Percentiles rank a stretch among this genome's conserved stretches.
Conservation (phyloP, 345 rosid genomes). For the Corchorus capsularis region DNA sequence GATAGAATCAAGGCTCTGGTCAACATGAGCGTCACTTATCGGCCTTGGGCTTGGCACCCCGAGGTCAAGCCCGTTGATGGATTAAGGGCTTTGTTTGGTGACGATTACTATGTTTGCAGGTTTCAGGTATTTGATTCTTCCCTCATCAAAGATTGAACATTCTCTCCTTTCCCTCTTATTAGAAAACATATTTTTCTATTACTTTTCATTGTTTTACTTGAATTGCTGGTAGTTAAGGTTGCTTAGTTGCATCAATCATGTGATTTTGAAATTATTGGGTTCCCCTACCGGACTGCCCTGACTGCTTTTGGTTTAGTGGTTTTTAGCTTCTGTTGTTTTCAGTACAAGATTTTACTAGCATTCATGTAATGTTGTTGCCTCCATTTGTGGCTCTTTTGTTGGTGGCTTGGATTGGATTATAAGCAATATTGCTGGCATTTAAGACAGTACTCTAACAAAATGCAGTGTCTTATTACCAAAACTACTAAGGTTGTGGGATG, state of each 20-base stretch:
- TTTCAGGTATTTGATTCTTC: slow-evolving; percentile 56
- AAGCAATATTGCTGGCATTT: background rate
- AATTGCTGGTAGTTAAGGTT: no score
- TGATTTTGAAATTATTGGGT: background rate
- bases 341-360: background rate
- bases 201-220: no score
- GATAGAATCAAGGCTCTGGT: slow-evolving; percentile 72
- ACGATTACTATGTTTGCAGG: slow-evolving; percentile 72
- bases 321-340: no score
- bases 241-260: background rate
- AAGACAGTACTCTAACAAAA: background rate
- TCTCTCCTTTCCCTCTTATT: background rate
- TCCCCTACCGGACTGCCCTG: no score
- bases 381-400: background rate
- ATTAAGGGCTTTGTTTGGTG: slow-evolving; percentile 51
- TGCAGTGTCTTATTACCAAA: background rate
- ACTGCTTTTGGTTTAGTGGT: background rate
- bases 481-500: background rate
- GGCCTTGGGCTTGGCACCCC: slow-evolving; percentile 48
- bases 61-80: slow-evolving; percentile 42
- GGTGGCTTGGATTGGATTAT: background rate
- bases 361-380: background rate
- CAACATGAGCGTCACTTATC: slow-evolving; percentile 49
- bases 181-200: background rate
- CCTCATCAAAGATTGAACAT: background rate